A percentile compares a stretch with the other conserved stretches of the same genome.
These are phyloP conservation scores for Passiflora organensis DNA, from an alignment of 345 rosid genomes.

Conservation along the genomic window DNA sequence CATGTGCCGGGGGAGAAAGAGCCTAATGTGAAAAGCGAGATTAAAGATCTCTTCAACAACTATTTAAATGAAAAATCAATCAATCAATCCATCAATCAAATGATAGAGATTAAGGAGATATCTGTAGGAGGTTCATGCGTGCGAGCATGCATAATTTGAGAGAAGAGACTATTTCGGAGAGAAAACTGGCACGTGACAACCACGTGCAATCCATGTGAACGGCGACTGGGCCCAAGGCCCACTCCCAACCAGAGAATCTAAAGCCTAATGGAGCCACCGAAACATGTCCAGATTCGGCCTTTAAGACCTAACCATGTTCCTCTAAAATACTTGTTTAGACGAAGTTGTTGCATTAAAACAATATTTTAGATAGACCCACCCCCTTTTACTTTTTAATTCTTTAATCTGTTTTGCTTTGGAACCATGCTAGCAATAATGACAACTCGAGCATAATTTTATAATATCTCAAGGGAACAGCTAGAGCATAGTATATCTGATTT, in stretches of 20 bases:
- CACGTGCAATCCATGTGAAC: slow-evolving; percentile 63
- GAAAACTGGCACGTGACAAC: slow-evolving; percentile 56
- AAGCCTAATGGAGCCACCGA: slow-evolving; percentile 18
- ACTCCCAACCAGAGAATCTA: slow-evolving; percentile 24
- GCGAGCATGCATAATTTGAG: slow-evolving; percentile 15
- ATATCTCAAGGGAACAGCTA: background rate
- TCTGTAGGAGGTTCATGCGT: slow-evolving; percentile 6
- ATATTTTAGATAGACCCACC: slow-evolving; percentile 7
- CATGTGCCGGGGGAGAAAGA: slow-evolving; percentile 22
- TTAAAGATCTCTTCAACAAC: too few relatives aligned
- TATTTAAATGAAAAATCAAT: background rate
- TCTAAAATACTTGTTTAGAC: background rate
- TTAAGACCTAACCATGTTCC: background rate
- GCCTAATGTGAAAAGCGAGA: background rate
- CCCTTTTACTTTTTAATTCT: too few relatives aligned
- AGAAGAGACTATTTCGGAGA: slow-evolving; percentile 40
- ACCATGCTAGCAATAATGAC: slow-evolving; percentile 32
- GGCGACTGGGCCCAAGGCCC: slow-evolving; percentile 40
- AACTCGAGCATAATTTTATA: slow-evolving; percentile 17
- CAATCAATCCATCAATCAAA: too few relatives aligned
- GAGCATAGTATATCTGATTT: slow-evolving; percentile 11
- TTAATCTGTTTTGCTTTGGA: background rate
- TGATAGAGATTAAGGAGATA: too few relatives aligned
- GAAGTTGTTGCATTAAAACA: background rate
- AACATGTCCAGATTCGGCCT: slow-evolving; percentile 28